Conservation (phyloP, 345 rosid species). For the Salix dunnii region DNA sequence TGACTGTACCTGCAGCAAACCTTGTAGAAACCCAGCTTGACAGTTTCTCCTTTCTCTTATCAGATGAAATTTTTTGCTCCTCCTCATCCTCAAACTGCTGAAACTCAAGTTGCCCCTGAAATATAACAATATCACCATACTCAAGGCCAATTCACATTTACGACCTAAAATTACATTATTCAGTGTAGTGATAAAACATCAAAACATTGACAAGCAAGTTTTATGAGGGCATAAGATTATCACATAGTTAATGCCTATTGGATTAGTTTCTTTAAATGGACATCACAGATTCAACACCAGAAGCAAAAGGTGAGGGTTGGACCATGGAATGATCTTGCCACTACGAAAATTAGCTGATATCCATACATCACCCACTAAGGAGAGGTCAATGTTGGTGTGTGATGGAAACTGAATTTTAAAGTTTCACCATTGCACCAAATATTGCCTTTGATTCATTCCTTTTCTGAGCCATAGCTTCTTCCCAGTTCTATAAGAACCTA, state of each 20-base stretch:
- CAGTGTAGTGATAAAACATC: constrained; percentile 10
- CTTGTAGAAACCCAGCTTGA: constrained; percentile 15
- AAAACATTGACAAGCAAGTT: constrained; percentile 1
- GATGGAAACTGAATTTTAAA: not conserved
- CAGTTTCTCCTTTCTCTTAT: constrained; percentile 18
- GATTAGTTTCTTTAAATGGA: not conserved
- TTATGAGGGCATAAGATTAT: not conserved
- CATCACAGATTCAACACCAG: not conserved
- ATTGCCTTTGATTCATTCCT: not conserved
- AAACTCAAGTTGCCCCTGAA: constrained; percentile 11
- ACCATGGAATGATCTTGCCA: not conserved
- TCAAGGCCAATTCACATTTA: constrained; percentile 4
- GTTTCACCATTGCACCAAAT: not conserved
- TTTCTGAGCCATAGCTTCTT: not conserved
- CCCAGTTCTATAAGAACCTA: not conserved
- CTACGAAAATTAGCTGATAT: not conserved
- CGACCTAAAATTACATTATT: constrained; percentile 26
- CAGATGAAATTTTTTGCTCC: constrained; percentile 14
- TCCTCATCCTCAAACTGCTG: constrained; percentile 21
- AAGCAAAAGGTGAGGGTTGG: not conserved
- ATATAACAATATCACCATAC: constrained; percentile 13
- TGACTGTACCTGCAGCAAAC: constrained; percentile 29
- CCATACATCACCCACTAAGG: not conserved
- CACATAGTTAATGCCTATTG: not conserved
- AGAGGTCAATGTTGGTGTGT: not conserved